Percentiles rank a stretch among this genome's conserved stretches.
Conservation (phyloP, 257 asterid species). For the Penstemon barbatus region DNA sequence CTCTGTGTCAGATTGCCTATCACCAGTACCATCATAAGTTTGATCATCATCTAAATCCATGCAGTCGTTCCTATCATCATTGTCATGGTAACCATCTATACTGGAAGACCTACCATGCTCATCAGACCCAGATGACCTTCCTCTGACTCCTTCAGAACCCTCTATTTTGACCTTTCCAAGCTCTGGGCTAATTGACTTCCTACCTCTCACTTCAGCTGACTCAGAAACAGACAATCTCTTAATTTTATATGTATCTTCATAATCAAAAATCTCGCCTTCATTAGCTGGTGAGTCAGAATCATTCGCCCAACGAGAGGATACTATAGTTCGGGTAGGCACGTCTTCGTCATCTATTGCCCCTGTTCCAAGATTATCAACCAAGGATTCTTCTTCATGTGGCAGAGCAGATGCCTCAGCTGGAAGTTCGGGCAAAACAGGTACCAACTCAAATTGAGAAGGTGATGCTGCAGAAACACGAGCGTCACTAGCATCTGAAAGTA, state of each 20-base stretch:
- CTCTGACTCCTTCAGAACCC: slow-evolving; percentile 36
- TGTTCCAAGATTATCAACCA: slow-evolving; percentile 26
- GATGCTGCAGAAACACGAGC: slow-evolving; percentile 36
- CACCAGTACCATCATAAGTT: slow-evolving; percentile 39
- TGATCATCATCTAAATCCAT: slow-evolving; percentile 57
- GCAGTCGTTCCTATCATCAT: slow-evolving; percentile 43
- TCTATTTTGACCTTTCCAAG: slow-evolving; percentile 38
- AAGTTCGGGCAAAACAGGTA: slow-evolving; percentile 33
- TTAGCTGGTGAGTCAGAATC: slow-evolving; percentile 68
- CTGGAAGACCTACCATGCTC: slow-evolving; percentile 68
- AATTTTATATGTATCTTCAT: slow-evolving; percentile 38
- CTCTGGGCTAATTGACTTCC: slow-evolving; percentile 44
- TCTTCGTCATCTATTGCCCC: slow-evolving; percentile 46
- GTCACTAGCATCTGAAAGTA: slow-evolving; percentile 26
- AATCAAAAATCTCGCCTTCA: slow-evolving; percentile 76
- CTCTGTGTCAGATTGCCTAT: slow-evolving; percentile 50
- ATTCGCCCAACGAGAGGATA: slow-evolving; percentile 80
- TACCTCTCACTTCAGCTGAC: slow-evolving; percentile 28
- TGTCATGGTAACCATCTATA: slow-evolving; percentile 62
- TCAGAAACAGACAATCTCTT: slow-evolving; percentile 31
- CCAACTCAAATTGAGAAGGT: slow-evolving; percentile 28
- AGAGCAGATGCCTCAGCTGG: slow-evolving; percentile 37
- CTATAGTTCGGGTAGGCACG: slow-evolving; percentile 46
- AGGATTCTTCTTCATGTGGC: slow-evolving; percentile 34
- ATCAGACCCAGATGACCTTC: slow-evolving; percentile 42